A percentile compares a stretch with the other conserved stretches of the same genome.
phyloP scores from a whole-genome alignment of 2,329 filamentous ascomycete genomes.

The Sclerotiophoma versabilis region DNA sequence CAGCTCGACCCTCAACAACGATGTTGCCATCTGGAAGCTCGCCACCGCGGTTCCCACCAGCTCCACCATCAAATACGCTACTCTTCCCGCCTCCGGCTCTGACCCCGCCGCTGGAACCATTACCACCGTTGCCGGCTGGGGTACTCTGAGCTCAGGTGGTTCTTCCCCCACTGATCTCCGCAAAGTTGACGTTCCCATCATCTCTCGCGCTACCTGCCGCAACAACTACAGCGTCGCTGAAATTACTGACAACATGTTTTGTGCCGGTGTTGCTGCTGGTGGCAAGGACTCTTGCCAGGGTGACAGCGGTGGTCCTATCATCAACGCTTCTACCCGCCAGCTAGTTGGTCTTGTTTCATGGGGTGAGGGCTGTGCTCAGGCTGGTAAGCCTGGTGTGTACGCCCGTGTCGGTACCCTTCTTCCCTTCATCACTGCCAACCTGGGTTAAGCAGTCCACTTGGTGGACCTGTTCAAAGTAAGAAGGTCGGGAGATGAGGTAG shows the following conservation, averaged over 20 bases:
- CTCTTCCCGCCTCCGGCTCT: slow-evolving; percentile 28
- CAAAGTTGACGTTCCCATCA: slow-evolving; percentile 40
- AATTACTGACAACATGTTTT: slow-evolving; percentile 39
- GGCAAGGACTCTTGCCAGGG: slow-evolving; percentile 46
- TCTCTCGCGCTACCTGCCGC: slow-evolving; percentile 35
- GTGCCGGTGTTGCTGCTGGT: slow-evolving; percentile 32
- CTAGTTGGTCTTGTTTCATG: slow-evolving; percentile 34
- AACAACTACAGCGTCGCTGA: slow-evolving; percentile 23
- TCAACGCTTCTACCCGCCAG: slow-evolving; percentile 19
- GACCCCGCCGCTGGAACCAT: slow-evolving; percentile 33
- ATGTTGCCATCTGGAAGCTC: slow-evolving; percentile 39
- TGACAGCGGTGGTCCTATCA: slow-evolving; percentile 39
- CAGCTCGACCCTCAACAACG: slow-evolving; percentile 23
- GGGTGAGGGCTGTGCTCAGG: slow-evolving; percentile 35
- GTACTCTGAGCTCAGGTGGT: slow-evolving; percentile 21
- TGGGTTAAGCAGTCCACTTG: background rate
- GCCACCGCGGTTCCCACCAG: slow-evolving; percentile 30
- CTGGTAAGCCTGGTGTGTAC: slow-evolving; percentile 37
- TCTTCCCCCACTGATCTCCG: slow-evolving; percentile 24
- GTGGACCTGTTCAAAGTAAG: too few species aligned
- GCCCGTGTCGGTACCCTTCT: slow-evolving; percentile 24
- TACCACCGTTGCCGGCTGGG: slow-evolving; percentile 38
- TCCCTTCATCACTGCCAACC: slow-evolving; percentile 31
- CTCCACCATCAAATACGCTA: slow-evolving; percentile 34
- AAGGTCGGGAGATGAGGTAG: background rate